These are phyloP conservation scores for Excoecaria agallocha DNA, from an alignment of 345 rosid species.

Conservation along the genomic window DNA sequence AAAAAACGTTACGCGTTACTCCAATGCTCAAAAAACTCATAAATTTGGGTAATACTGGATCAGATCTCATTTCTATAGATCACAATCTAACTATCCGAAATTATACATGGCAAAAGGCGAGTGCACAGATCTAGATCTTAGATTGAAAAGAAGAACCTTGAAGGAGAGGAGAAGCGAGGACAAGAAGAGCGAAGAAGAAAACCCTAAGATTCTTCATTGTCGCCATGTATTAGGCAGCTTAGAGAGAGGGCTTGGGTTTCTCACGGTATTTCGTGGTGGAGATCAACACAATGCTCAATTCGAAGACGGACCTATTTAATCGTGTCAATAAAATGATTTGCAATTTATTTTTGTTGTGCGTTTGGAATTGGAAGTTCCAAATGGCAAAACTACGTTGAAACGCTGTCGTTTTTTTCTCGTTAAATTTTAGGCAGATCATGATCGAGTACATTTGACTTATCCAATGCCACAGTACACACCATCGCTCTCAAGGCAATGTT, in stretches of 20 bases:
- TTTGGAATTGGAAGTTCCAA: background rate
- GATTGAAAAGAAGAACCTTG: slow-evolving; percentile 48
- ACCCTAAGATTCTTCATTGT: slow-evolving; percentile 46
- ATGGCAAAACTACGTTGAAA: background rate
- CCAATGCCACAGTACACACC: too few relatives aligned
- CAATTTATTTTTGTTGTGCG: background rate
- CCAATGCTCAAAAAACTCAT: background rate
- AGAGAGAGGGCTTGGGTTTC: background rate
- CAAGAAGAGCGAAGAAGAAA: slow-evolving; percentile 64
- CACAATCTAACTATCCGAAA: background rate
- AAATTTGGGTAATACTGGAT: background rate
- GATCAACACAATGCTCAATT: too few relatives aligned
- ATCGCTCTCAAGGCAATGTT: too few relatives aligned
- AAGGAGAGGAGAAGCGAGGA: slow-evolving; percentile 65
- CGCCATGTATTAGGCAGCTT: background rate
- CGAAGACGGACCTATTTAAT: background rate
- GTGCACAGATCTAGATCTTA: slow-evolving; percentile 51
- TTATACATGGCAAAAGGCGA: background rate
- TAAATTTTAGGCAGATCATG: too few relatives aligned
- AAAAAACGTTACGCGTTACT: background rate
- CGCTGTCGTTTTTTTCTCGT: background rate
- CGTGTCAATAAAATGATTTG: background rate
- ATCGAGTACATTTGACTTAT: too few relatives aligned
- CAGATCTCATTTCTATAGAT: slow-evolving; percentile 17
- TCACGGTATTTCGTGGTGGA: background rate